Evolutionary conservation across 108 stramenopile genomes (phyloP), one percentile per base, ranked within the genome.

Genomic region (Skeletonema tropicum): DNA sequence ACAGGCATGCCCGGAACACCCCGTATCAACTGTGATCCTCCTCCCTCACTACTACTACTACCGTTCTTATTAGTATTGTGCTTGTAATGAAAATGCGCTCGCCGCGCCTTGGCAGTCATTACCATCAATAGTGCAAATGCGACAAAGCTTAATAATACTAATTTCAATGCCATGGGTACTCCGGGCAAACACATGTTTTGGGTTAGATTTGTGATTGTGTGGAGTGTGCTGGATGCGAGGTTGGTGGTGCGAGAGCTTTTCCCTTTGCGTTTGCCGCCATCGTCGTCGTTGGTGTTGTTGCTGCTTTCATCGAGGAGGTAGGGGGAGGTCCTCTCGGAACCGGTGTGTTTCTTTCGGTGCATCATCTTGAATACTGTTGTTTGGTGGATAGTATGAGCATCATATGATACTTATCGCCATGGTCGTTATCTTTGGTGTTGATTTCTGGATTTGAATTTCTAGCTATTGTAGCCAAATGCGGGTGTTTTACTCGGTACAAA

Each of bases 91-190:
- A 63, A 71, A 57, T 73, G 71, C 14, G 42, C 55, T 14, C 73
- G 66, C 0, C 66, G 66, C 55, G 49, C 71, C 45, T 77, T 77
- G 60, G 71, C 78, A 38, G 78, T 79, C 14, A 79, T 3, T 31
- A 79, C 67, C 60, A 79, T 72, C 67, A 79, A 62, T 10, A 64
- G 39, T 21, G 71, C 78, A 46, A 79, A 79, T 52, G 71, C 70
- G 12, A 79, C 11, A 42, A 79, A 79, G 26, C 71, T 79, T 0
- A 58, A 21, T 25, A 79, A 17, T 45, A 79, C 67, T 8, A 73
- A 48, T 49, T 79, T 79, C 1, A 79, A 55, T 8, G 52, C 59
- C 39, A 39, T 62, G 13, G 78, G 78, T 11, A 79, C 60, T 19
- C 61, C 78, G 1, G 78, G 78, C 15, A 73, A 61, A 63, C 71